Evolutionary conservation across 1,139 yeast genomes (phyloP).

Genomic region (Zygoascus sp.): DNA sequence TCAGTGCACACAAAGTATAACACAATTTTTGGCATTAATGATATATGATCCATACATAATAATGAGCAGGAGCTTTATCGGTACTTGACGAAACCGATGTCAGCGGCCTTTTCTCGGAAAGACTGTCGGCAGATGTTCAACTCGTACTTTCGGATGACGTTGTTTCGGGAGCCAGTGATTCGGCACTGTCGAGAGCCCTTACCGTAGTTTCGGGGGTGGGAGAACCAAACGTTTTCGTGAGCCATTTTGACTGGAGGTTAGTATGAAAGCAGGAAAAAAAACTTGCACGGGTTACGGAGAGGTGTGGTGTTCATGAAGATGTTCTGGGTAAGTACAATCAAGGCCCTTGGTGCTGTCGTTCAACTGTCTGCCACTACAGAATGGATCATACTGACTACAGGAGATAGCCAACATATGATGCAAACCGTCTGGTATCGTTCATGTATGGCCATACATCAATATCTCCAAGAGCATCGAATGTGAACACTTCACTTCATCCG

Average conservation of each 20-base stretch:
- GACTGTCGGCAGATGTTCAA: constrained; percentile 99
- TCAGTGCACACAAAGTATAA: neutral
- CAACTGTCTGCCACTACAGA: neutral
- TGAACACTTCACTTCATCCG: neutral
- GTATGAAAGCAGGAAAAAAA: neutral
- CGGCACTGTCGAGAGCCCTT: constrained; percentile 99
- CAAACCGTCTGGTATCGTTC: no score
- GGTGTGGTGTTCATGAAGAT: no score
- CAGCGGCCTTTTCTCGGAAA: constrained; percentile 99
- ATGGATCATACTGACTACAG: neutral
- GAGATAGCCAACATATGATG: no score
- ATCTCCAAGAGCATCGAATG: no score
- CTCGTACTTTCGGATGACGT: constrained; percentile 99
- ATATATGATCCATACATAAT: constrained; percentile 1
- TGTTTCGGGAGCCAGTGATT: constrained; percentile 97
- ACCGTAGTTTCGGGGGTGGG: constrained; percentile 99
- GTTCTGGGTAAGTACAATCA: no score
- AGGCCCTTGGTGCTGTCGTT: neutral
- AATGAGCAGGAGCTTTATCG: constrained; percentile 56
- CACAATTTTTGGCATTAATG: neutral
- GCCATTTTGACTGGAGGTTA: constrained; percentile 62
- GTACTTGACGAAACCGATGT: constrained; percentile 99
- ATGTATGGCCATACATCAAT: no score
- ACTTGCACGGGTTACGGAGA: no score
- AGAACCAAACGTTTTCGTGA: constrained; percentile 99